These are phyloP conservation scores for Pterocarpus macrocarpus DNA, from an alignment of 306 rosid genomes.

Conservation along the genomic window DNA sequence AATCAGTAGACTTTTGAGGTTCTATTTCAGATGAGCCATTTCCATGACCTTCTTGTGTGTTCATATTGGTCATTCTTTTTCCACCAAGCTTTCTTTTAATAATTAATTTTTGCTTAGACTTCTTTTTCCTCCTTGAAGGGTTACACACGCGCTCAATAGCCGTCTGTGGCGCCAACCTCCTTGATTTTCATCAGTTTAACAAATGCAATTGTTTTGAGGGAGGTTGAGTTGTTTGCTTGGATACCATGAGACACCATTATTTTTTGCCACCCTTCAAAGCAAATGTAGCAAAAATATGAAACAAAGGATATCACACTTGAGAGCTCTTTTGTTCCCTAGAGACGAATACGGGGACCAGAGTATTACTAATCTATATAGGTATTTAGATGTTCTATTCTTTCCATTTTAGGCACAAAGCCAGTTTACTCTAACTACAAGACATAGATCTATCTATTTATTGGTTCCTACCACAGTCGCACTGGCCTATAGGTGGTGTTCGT, in stretches of 20 bases:
- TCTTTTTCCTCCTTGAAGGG: too few relatives aligned
- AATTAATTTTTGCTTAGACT: background rate
- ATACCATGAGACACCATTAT: slow-evolving; percentile 18
- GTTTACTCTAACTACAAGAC: slow-evolving; percentile 39
- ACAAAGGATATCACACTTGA: slow-evolving; percentile 40
- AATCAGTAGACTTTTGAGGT: background rate
- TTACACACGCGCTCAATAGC: background rate
- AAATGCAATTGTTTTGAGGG: background rate
- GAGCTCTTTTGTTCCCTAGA: slow-evolving; percentile 45
- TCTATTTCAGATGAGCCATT: background rate
- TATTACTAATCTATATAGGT: slow-evolving; percentile 9
- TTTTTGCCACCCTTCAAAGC: slow-evolving; percentile 46
- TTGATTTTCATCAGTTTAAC: too few relatives aligned
- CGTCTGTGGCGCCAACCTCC: background rate
- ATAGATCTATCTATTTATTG: slow-evolving; percentile 49
- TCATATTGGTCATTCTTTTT: background rate
- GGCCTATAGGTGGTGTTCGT: slow-evolving; percentile 17
- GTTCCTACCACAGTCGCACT: slow-evolving; percentile 39
- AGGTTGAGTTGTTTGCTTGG: background rate
- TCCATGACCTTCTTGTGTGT: slow-evolving; percentile 25
- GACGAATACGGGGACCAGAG: slow-evolving; percentile 36
- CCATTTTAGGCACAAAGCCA: slow-evolving; percentile 48
- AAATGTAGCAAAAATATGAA: slow-evolving; percentile 47
- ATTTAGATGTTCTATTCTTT: slow-evolving; percentile 46
- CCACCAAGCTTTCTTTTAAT: background rate